Percentiles rank a stretch among this genome's conserved stretches.
These are phyloP conservation scores for Rhodotorula babjevae DNA, from an alignment of 768 basidiomycete genomes.

Conservation along the genomic window DNA sequence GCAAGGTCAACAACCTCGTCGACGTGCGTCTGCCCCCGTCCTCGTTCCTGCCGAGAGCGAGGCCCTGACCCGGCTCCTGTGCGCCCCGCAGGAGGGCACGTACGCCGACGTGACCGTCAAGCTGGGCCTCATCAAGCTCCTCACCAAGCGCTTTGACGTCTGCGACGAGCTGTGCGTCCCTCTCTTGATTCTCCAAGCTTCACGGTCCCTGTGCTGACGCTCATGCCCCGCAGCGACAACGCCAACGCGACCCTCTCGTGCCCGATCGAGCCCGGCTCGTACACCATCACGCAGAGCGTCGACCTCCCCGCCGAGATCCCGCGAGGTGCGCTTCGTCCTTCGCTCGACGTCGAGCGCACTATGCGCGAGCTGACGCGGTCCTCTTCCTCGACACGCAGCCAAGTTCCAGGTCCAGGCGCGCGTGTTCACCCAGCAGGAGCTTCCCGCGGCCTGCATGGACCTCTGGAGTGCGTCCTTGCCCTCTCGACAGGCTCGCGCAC, in stretches of 20 bases:
- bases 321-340: slow-evolving; percentile 54
- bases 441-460: slow-evolving; percentile 72
- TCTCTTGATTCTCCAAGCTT: no score
- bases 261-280: slow-evolving; percentile 67
- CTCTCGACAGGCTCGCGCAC: no score
- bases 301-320: slow-evolving; percentile 88
- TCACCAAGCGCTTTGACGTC: slow-evolving; percentile 75
- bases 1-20: slow-evolving; percentile 57
- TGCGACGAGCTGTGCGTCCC: slow-evolving; percentile 85
- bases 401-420: slow-evolving; percentile 69
- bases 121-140: slow-evolving; percentile 85
- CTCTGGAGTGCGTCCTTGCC: slow-evolving; percentile 66
- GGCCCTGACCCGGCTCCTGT: background rate
- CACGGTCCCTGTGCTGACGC: background rate
- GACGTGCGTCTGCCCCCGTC: slow-evolving; percentile 54
- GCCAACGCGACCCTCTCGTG: slow-evolving; percentile 75
- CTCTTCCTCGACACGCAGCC: slow-evolving; percentile 53
- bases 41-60: no score
- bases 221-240: slow-evolving; percentile 55
- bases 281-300: slow-evolving; percentile 76
- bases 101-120: slow-evolving; percentile 86
- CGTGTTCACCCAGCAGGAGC: slow-evolving; percentile 73
- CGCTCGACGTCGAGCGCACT: slow-evolving; percentile 28
- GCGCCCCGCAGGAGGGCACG: slow-evolving; percentile 67
- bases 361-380: background rate